These are phyloP conservation scores for Citrullus amarus DNA, from an alignment of 306 rosid genomes.

Conservation along the genomic window DNA sequence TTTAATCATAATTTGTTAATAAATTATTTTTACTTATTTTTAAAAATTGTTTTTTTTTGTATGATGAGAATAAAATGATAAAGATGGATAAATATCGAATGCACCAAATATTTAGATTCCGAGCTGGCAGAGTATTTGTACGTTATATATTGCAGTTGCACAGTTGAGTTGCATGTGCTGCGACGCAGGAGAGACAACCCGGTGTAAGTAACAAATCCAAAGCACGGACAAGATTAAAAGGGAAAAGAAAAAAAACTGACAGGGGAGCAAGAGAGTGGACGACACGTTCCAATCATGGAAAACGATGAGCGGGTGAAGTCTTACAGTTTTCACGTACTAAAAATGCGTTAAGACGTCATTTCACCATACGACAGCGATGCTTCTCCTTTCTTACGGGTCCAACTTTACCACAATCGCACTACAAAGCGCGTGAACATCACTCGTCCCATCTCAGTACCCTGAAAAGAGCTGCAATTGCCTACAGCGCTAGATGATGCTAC, in stretches of 20 bases:
- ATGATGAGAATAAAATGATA: no score
- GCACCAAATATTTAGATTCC: no score
- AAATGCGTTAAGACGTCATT: constrained; percentile 27
- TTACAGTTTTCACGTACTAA: constrained; percentile 23
- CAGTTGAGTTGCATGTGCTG: not conserved
- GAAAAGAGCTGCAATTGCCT: not conserved
- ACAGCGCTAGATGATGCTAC: not conserved
- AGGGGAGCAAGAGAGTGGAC: constrained; percentile 27
- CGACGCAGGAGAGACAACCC: not conserved
- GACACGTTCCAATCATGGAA: constrained; percentile 38
- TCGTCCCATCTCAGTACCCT: not conserved
- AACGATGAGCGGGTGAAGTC: not conserved
- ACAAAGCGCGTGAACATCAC: not conserved
- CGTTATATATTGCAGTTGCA: not conserved
- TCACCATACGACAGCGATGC: constrained; percentile 31
- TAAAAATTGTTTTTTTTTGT: no score
- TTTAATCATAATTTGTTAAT: no score
- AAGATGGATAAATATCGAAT: no score
- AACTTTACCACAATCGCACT: not conserved
- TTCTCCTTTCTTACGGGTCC: constrained; percentile 16
- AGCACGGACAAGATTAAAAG: not conserved
- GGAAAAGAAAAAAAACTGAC: not conserved
- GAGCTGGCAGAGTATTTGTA: no score
- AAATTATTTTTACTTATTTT: no score
- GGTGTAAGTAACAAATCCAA: not conserved